Evolutionary conservation across 768 basidiomycete genomes (phyloP).

Genomic region (Imleria badia): DNA sequence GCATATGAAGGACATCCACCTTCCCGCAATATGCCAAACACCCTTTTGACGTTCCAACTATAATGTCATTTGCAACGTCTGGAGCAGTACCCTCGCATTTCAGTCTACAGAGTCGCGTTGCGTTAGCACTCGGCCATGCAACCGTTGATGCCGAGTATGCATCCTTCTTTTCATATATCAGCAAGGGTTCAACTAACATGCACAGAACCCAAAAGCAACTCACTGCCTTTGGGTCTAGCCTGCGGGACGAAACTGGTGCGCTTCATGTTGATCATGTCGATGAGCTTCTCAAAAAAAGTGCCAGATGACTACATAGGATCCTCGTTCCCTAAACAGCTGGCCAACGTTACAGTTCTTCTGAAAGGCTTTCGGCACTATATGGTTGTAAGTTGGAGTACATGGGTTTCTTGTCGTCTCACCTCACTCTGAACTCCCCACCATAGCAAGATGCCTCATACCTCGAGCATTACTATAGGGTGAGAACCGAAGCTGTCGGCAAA

Average conservation of each 20-base stretch:
- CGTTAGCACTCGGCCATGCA: too few relatives aligned
- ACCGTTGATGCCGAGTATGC: too few relatives aligned
- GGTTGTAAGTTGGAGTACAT: background rate
- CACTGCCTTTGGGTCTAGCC: background rate
- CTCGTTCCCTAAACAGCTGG: background rate
- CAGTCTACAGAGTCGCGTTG: too few relatives aligned
- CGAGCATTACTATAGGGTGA: constrained; percentile 1
- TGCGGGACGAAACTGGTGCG: too few relatives aligned
- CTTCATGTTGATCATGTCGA: constrained; percentile 5
- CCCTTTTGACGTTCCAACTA: too few relatives aligned
- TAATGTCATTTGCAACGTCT: too few relatives aligned
- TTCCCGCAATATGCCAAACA: too few relatives aligned
- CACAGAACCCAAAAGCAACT: background rate
- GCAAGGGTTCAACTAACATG: background rate
- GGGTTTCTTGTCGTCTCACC: background rate
- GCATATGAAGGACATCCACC: too few relatives aligned
- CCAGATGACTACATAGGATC: background rate
- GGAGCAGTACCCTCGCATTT: too few relatives aligned
- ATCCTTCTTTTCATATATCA: too few relatives aligned
- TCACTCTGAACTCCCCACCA: background rate
- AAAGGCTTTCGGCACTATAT: constrained; percentile 8
- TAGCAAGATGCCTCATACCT: constrained; percentile 10
- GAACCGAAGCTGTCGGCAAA: background rate
- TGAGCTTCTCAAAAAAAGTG: background rate
- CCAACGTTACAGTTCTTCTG: background rate